Conservation (phyloP, 441 rosid species). For the Omphalea diandra region DNA sequence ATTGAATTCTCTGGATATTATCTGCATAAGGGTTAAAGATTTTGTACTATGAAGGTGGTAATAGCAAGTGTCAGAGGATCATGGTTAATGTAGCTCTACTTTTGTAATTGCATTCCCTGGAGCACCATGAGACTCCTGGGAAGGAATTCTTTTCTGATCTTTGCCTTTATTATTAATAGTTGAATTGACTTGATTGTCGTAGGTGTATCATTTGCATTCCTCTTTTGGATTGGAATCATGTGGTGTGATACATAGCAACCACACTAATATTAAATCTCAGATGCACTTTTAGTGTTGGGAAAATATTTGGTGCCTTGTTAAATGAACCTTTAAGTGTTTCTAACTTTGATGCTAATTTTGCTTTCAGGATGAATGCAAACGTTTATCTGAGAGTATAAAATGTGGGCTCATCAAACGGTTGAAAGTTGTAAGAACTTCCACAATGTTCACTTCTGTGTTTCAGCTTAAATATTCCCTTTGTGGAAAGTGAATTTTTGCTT, state of each 20-base stretch:
- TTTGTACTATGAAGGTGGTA: not conserved
- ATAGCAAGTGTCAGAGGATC: not conserved
- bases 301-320: conserved; percentile 11
- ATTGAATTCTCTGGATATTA: not conserved
- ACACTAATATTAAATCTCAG: not conserved
- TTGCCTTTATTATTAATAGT: conserved; percentile 1
- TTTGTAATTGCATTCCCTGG: not conserved
- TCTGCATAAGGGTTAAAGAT: not conserved
- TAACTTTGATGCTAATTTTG: conserved; percentile 26
- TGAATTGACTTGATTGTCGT: not conserved
- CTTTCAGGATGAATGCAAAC: conserved; percentile 88
- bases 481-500: conserved; percentile 22
- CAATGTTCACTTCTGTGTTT: conserved; percentile 22
- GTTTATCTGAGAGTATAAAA: conserved; percentile 64
- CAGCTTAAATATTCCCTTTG: conserved; percentile 20
- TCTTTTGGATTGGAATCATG: not conserved
- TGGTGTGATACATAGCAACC: not conserved
- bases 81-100: not conserved
- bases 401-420: conserved; percentile 65
- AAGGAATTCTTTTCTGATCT: not conserved
- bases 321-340: not conserved
- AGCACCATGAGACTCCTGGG: not conserved
- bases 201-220: not conserved
- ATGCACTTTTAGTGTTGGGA: not conserved
- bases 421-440: conserved; percentile 62